Conservation (phyloP, 441 rosid genomes). For the Aquilaria agallochum region DNA sequence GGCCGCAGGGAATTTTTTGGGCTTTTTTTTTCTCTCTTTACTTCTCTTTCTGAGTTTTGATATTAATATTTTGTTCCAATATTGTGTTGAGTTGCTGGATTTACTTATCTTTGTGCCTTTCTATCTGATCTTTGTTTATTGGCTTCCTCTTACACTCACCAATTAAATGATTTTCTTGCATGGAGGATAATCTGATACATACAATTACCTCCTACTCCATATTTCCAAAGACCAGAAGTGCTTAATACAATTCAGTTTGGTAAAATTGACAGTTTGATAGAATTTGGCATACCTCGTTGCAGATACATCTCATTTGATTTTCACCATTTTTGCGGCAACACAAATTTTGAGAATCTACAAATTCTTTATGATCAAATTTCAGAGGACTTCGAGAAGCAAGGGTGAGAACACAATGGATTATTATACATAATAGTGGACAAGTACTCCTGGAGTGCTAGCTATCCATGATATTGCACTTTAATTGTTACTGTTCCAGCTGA, state of each 20-base stretch:
- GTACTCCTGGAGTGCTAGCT: slow-evolving; percentile 32
- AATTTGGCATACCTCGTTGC: slow-evolving; percentile 19
- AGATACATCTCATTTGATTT: slow-evolving; percentile 89
- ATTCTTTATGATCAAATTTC: slow-evolving; percentile 72
- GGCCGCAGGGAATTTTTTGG: not conserved
- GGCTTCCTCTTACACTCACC: too few species aligned
- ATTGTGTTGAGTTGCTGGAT: too few species aligned
- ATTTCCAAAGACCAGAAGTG: too few species aligned
- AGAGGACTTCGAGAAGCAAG: slow-evolving; percentile 74
- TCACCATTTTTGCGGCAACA: slow-evolving; percentile 75
- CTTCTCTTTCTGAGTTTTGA: not conserved
- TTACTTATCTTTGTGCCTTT: too few species aligned
- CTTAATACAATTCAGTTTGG: too few species aligned
- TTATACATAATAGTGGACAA: slow-evolving; percentile 13
- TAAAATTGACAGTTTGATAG: too few species aligned
- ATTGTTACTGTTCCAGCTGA: slow-evolving; percentile 60
- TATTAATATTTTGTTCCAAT: not conserved
- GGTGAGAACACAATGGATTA: slow-evolving; percentile 41
- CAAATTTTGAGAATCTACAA: slow-evolving; percentile 78
- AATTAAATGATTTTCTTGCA: too few species aligned
- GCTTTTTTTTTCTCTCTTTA: not conserved
- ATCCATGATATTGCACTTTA: slow-evolving; percentile 35
- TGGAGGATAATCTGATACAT: too few species aligned
- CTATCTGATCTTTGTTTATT: too few species aligned
- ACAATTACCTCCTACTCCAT: too few species aligned